These are phyloP conservation scores for Phialophora verrucosa DNA, from an alignment of 2,329 filamentous ascomycete species.

Conservation along the genomic window DNA sequence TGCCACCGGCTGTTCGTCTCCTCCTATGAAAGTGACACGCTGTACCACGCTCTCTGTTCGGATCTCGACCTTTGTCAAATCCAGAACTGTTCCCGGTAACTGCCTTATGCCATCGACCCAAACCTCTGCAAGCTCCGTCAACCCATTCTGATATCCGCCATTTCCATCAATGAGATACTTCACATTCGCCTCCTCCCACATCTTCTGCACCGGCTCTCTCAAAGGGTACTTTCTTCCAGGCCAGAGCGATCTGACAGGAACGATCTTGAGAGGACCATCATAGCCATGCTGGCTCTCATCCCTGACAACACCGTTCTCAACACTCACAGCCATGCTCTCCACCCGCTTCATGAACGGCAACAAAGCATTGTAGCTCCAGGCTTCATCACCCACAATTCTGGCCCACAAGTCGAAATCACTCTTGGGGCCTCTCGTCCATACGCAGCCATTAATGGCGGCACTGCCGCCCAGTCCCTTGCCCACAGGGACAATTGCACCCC, in stretches of 20 bases:
- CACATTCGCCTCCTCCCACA: constrained; percentile 49
- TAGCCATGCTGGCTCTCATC: constrained; percentile 29
- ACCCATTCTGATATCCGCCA: constrained; percentile 41
- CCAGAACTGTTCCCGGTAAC: constrained; percentile 37
- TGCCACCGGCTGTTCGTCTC: constrained; percentile 29
- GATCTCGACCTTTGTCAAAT: constrained; percentile 22
- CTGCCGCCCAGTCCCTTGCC: constrained; percentile 52
- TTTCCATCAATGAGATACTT: constrained; percentile 40
- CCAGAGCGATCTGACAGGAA: constrained; percentile 17
- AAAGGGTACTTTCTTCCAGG: constrained; percentile 45
- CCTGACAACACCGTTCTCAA: not conserved
- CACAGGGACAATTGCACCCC: constrained; percentile 11
- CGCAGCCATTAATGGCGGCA: constrained; percentile 53
- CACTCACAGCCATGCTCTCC: constrained; percentile 41
- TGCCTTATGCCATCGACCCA: constrained; percentile 43
- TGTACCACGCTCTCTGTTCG: constrained; percentile 39
- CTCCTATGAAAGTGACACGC: constrained; percentile 35
- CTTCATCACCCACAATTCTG: constrained; percentile 47
- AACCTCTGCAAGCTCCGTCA: constrained; percentile 44
- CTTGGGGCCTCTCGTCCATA: constrained; percentile 48
- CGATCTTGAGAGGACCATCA: constrained; percentile 19
- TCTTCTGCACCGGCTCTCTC: constrained; percentile 43
- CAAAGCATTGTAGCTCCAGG: constrained; percentile 56
- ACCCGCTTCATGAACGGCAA: constrained; percentile 54
- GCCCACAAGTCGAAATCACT: constrained; percentile 58